Evolutionary conservation across 202 grass and related monocot species (phyloP).

Genomic region (Carex sylvatica): DNA sequence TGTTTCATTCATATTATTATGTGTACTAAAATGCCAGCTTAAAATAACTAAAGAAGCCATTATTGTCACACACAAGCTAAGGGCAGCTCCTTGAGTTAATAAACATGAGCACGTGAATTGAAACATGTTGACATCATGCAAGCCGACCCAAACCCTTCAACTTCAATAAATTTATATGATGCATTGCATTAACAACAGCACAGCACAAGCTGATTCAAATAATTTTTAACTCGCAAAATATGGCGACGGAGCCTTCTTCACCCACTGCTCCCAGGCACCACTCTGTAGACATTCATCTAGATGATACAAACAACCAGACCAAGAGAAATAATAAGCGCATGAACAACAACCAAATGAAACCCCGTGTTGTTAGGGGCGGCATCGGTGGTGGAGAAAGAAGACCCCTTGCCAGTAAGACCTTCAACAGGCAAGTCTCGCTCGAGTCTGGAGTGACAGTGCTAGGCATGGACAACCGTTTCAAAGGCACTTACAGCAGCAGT

Average conservation of each 20-base stretch:
- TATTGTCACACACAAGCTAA: slow-evolving; percentile 42
- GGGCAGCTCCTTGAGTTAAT: slow-evolving; percentile 22
- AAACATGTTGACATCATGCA: slow-evolving; percentile 11
- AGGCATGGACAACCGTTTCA: slow-evolving; percentile 46
- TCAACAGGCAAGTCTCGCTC: slow-evolving; percentile 85
- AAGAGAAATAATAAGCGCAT: slow-evolving; percentile 21
- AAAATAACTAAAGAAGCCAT: not conserved
- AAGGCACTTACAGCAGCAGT: slow-evolving; percentile 22
- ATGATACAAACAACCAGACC: slow-evolving; percentile 24
- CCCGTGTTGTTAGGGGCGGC: slow-evolving; percentile 18
- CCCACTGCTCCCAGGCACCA: slow-evolving; percentile 15
- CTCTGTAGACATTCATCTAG: slow-evolving; percentile 41
- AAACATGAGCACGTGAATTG: not conserved
- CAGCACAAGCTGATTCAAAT: not conserved
- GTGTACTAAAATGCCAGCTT: slow-evolving; percentile 22
- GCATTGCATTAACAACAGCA: slow-evolving; percentile 15
- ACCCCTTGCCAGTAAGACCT: slow-evolving; percentile 38
- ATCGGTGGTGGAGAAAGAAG: slow-evolving; percentile 41
- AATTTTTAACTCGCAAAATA: not conserved
- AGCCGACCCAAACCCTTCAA: not conserved
- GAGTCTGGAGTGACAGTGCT: slow-evolving; percentile 70
- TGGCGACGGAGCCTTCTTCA: slow-evolving; percentile 47
- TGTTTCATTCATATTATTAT: not conserved
- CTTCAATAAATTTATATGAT: not conserved
- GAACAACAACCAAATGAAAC: slow-evolving; percentile 16